phyloP scores from a whole-genome alignment of 768 basidiomycete genomes.

The Trametes villosa region DNA sequence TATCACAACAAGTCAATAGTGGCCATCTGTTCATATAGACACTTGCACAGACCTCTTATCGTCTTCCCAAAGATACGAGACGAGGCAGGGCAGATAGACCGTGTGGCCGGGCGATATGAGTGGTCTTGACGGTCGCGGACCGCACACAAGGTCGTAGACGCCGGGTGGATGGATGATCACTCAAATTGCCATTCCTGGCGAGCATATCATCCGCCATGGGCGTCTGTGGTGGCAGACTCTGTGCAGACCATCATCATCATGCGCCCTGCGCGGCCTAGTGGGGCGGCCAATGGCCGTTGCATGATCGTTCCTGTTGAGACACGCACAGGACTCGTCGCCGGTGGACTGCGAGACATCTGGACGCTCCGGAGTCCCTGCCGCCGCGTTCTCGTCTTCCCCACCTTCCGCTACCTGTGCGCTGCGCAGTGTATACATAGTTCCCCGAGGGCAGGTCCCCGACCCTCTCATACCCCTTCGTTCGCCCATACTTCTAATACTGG shows the following conservation, averaged over 20 bases:
- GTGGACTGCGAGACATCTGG: not conserved
- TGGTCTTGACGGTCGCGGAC: not conserved
- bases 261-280: not conserved
- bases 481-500: not conserved
- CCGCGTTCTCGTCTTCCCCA: not conserved
- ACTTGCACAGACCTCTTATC: too few relatives aligned
- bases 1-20: too few relatives aligned
- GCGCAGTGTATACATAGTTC: not conserved
- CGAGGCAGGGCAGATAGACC: too few relatives aligned
- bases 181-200: conserved; percentile 4
- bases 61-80: too few relatives aligned
- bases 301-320: conserved; percentile 17
- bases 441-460: conserved; percentile 4
- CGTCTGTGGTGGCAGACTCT: not conserved
- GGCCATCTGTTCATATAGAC: too few relatives aligned
- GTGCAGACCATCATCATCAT: conserved; percentile 10
- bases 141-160: not conserved
- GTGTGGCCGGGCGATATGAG: not conserved
- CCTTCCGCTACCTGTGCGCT: not conserved
- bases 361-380: too few relatives aligned
- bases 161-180: conserved; percentile 1
- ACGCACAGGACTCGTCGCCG: not conserved
- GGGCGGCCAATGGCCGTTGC: not conserved
- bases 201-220: not conserved
- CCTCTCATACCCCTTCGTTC: not conserved